Evolutionary conservation across 495 filamentous ascomycete genomes (phyloP).

Genomic region (Lasiosphaeriaceae sp.): DNA sequence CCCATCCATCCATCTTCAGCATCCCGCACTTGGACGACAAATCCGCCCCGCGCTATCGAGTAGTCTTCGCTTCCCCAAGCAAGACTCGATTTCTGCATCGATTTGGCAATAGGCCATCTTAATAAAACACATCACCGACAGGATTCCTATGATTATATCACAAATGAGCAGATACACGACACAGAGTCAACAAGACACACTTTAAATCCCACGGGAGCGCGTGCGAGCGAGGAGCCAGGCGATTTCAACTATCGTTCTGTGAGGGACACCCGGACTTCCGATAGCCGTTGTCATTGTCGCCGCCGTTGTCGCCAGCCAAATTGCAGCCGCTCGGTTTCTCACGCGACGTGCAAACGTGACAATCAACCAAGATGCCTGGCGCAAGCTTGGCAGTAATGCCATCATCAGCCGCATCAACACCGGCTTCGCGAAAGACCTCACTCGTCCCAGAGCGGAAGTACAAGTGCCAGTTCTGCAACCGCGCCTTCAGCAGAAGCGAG

Average conservation of each 20-base stretch:
- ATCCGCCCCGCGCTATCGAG: neutral
- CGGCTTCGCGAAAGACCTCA: conserved; percentile 57
- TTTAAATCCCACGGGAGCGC: conserved; percentile 55
- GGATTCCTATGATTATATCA: conserved; percentile 52
- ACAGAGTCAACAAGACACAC: conserved; percentile 51
- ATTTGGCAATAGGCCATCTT: conserved; percentile 26
- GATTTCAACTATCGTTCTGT: conserved; percentile 52
- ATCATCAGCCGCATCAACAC: conserved; percentile 54
- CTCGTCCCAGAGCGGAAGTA: conserved; percentile 88
- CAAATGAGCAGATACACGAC: conserved; percentile 54
- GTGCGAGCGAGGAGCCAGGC: conserved; percentile 47
- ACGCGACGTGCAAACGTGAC: conserved; percentile 37
- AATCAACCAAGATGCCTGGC: conserved; percentile 55
- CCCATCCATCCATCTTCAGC: conserved; percentile 8
- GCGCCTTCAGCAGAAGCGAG: conserved; percentile 95
- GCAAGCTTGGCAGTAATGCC: conserved; percentile 60
- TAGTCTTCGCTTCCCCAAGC: conserved; percentile 27
- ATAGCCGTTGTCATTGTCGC: conserved; percentile 32
- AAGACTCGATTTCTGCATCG: conserved; percentile 18
- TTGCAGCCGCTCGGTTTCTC: conserved; percentile 25
- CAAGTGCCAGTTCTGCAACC: conserved; percentile 98
- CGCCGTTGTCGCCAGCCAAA: conserved; percentile 26
- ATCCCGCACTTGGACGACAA: neutral
- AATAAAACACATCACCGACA: conserved; percentile 17
- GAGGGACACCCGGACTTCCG: conserved; percentile 33